Evolutionary conservation across 306 rosid genomes (phyloP), one percentile per base, ranked within the genome.

Genomic region (Vicia villosa): DNA sequence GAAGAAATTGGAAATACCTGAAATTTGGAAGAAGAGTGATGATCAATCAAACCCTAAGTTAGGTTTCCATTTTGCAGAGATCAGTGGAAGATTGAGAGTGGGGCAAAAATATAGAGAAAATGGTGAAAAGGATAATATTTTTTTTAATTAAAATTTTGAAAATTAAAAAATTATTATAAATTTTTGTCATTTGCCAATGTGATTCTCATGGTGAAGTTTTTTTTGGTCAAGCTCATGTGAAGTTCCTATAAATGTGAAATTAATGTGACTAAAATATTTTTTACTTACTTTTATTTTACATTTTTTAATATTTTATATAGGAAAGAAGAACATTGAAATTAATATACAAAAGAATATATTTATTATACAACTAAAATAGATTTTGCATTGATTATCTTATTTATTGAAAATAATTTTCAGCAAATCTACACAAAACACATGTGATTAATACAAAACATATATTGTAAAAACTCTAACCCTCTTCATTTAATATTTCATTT

Each of bases 21-120:
- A 66, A 64, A 34, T 28, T 40, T 30, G 34, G 70, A 65, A 72
- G 57, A 66, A 58, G 19, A 14, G 15, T 34, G 59, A 54, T 45
- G 59, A 54, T 30, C 24, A 52, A 74, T 66, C 60, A 59, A 72
- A 72, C 74, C 82, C 78, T 78, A 66, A 58, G 63, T 78, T 51
- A 66, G 54, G 58, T 66, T 7, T 77, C 45, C 54, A 32, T 66
- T 58, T 13, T 47, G 57, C 14, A 40, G 66, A 52, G 72, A 72
- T 64, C 70, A 78, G 78, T 28, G 74, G 78, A 49, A 71, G 42
- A 70, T 71, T 62, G 56, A 71, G 63, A 71, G 30, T 36, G 56
- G 43, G 26, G 11, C 1, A 9, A 11, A 16, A 26, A 9, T 11
- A 13, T 20, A 43, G 41, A 5, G 46, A 34, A 45, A 56, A 46